Evolutionary conservation across 2,329 filamentous ascomycete species (phyloP), one percentile per base, ranked within the genome.

Genomic region (Sarocladium oryzae): DNA sequence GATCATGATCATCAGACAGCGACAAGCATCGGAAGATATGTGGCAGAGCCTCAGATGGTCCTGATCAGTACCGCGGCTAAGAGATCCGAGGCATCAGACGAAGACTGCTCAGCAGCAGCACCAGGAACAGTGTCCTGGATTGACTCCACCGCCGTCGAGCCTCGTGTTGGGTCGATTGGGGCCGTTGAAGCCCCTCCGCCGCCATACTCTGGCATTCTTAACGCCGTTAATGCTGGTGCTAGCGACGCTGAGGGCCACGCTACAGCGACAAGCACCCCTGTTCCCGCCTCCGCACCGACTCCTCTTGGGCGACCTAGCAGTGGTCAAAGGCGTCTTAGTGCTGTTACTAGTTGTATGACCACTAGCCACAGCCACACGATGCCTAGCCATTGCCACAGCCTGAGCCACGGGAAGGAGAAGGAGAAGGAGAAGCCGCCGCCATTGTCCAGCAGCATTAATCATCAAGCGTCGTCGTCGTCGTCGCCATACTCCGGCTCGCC

Each of bases 401-500:
- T 43, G 40, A 43, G 40, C 40, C 40, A 43, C 40, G 40, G 21
- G 40, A 43, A 43, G 21, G 21, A 20, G 23, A 16, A 43, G 21
- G 40, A 28, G 40, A 43, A 43, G 21, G 21, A 20, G 23, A 16
- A 43, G 21, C 40, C 21, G 40, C 40, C 40, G 24, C 23, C 40
- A 3, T 23, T n/a, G 9, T 43, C 40, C 10, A 20, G 21, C 40
- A 48, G 43, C 43, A 48, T 48, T 48, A 48, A 23, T 48, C 43
- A 48, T 48, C 50, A 20, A 23, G 33, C 43, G 37, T 36, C 51
- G 45, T 28, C 40, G 16, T 45, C 33, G 37, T 50, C 50, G 46
- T 49, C 53, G 46, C 35, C 41, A 24, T 45, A 46, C 32, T 51
- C 49, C 32, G 48, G 15, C 48, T 50, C 48, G 33, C 37, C 54